A percentile compares a stretch with the other conserved stretches of the same genome.
Conservation (phyloP, 2,329 filamentous ascomycete species). For the Pyricularia sp. region DNA sequence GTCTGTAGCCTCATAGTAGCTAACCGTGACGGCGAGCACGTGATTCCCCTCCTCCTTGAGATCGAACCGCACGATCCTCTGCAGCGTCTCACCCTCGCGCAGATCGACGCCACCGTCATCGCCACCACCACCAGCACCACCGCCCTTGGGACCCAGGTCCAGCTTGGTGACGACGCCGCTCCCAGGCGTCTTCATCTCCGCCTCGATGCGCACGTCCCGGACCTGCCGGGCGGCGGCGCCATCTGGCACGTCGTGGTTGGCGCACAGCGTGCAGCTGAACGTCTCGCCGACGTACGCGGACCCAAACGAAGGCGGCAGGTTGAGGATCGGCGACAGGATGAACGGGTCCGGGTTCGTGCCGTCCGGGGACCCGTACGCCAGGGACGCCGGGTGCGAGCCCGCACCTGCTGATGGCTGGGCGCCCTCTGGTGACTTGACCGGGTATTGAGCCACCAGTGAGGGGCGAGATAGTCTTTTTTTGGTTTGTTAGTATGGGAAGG, state of each 20-base stretch:
- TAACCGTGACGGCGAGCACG: conserved; percentile 85
- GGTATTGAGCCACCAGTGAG: conserved; percentile 62
- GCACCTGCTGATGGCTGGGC: conserved; percentile 30
- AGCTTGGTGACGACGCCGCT: conserved; percentile 52
- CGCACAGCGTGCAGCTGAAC: conserved; percentile 89
- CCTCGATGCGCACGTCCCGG: conserved; percentile 71
- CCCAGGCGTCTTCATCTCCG: conserved; percentile 91
- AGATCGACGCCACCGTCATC: conserved; percentile 36
- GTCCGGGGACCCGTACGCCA: conserved; percentile 51
- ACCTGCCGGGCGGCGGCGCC: conserved; percentile 38
- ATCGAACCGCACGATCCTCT: conserved; percentile 76
- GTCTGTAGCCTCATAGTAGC: conserved; percentile 80
- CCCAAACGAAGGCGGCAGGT: conserved; percentile 83
- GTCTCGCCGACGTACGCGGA: conserved; percentile 93
- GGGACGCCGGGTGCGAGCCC: conserved; percentile 52
- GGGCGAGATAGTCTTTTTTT: conserved; percentile 66
- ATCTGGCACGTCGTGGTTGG: conserved; percentile 67
- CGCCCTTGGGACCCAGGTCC: conserved; percentile 39
- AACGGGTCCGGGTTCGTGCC: conserved; percentile 44
- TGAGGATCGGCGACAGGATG: conserved; percentile 57
- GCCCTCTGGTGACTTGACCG: conserved; percentile 40
- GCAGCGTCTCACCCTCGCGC: conserved; percentile 56
- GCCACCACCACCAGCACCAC: conserved; percentile 7
- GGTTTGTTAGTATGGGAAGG: background rate
- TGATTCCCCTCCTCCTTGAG: conserved; percentile 92